These are phyloP conservation scores for Gremmenia infestans DNA, from an alignment of 2,329 filamentous ascomycete genomes.

Conservation along the genomic window DNA sequence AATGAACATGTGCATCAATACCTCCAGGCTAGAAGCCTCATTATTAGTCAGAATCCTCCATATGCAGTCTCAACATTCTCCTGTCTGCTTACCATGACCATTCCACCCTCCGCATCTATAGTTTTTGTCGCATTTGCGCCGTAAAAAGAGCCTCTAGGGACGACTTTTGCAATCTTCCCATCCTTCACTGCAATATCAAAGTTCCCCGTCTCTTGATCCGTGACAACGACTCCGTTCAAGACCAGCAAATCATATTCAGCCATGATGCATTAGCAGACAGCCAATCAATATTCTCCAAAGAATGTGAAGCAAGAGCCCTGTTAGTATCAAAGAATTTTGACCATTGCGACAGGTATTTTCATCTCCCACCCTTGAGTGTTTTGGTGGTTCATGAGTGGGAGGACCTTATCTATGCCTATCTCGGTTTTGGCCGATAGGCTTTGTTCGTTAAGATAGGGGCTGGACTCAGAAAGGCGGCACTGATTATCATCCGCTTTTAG, in stretches of 20 bases:
- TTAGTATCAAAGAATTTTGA: background rate
- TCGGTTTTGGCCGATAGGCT: background rate
- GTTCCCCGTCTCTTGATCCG: slow-evolving; percentile 34
- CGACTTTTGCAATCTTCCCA: slow-evolving; percentile 36
- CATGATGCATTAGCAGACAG: slow-evolving; percentile 8
- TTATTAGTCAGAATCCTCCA: background rate
- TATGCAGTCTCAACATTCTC: too few relatives aligned
- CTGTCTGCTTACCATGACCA: slow-evolving; percentile 34
- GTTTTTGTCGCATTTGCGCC: slow-evolving; percentile 28
- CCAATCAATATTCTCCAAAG: background rate
- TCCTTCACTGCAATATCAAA: slow-evolving; percentile 40
- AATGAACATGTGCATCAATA: slow-evolving; percentile 44
- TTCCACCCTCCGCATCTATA: slow-evolving; percentile 40
- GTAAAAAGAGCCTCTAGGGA: slow-evolving; percentile 30
- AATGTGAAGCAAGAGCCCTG: background rate
- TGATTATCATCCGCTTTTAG: background rate
- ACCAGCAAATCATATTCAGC: slow-evolving; percentile 35
- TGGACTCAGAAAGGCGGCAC: background rate
- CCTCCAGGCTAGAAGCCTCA: slow-evolving; percentile 32
- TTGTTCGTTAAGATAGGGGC: background rate
- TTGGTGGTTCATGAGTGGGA: background rate
- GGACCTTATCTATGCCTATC: slow-evolving; percentile 3
- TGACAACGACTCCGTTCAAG: slow-evolving; percentile 39
- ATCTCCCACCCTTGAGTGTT: slow-evolving; percentile 2
- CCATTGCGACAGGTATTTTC: background rate